Evolutionary conservation across 116 monocot species (phyloP).

Genomic region (Cymodocea nodosa): DNA sequence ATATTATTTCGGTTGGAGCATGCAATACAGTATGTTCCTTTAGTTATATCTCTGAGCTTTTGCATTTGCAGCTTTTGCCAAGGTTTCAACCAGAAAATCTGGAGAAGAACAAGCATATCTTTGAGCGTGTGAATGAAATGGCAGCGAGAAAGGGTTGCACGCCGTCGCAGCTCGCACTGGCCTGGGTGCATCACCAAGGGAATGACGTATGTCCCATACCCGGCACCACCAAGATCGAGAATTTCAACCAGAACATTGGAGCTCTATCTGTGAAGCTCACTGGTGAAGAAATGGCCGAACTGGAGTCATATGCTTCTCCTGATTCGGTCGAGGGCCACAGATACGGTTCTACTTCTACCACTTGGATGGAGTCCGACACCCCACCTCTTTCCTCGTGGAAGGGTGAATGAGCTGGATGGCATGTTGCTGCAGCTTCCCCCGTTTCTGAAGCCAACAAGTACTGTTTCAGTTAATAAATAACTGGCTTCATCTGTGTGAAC

Average conservation of each 20-base stretch:
- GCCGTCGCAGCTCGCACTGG: constrained; percentile 23
- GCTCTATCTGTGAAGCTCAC: constrained; percentile 17
- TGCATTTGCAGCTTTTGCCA: constrained; percentile 5
- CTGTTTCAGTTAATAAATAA: no score
- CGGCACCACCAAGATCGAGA: constrained; percentile 10
- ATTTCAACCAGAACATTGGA: constrained; percentile 10
- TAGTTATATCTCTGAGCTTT: not conserved
- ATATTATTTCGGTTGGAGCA: not conserved
- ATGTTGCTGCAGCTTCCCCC: not conserved
- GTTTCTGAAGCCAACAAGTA: not conserved
- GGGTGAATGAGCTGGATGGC: not conserved
- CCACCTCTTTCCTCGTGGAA: constrained; percentile 10
- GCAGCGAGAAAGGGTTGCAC: constrained; percentile 15
- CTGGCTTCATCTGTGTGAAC: no score
- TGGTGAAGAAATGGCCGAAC: constrained; percentile 7
- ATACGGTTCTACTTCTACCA: not conserved
- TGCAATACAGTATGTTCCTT: not conserved
- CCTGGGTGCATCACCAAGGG: constrained; percentile 34
- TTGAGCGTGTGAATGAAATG: constrained; percentile 11
- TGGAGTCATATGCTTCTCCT: constrained; percentile 9
- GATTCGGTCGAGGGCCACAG: constrained; percentile 5
- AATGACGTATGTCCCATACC: constrained; percentile 25
- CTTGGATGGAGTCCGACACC: constrained; percentile 10
- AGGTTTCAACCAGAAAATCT: constrained; percentile 25
- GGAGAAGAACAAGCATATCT: constrained; percentile 11